phyloP scores from a whole-genome alignment of 2,329 filamentous ascomycete genomes.

The Neopestalotiopsis sp. region DNA sequence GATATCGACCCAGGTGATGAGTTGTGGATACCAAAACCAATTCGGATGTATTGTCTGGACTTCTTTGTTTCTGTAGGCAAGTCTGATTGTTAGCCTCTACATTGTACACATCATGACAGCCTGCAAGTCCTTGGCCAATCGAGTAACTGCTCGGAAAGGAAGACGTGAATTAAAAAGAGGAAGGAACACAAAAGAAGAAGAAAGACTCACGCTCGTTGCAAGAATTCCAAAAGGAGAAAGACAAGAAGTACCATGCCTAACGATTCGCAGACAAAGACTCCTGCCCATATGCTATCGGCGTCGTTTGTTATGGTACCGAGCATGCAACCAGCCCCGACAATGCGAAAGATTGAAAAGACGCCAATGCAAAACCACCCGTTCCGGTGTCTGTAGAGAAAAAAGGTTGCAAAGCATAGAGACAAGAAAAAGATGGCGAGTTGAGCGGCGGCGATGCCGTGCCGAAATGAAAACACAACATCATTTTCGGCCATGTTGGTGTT shows the following conservation, averaged over 20 bases:
- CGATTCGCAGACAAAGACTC: constrained; percentile 28
- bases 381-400: background rate
- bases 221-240: too few species aligned
- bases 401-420: background rate
- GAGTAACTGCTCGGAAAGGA: too few species aligned
- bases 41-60: constrained; percentile 20
- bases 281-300: constrained; percentile 25
- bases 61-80: constrained; percentile 19
- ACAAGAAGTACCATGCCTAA: constrained; percentile 24
- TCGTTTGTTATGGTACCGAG: constrained; percentile 25
- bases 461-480: background rate
- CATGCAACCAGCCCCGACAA: constrained; percentile 28
- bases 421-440: background rate
- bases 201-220: too few species aligned
- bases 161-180: too few species aligned
- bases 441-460: too few species aligned
- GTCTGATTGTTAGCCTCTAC: too few species aligned
- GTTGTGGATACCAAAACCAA: constrained; percentile 25
- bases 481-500: too few species aligned
- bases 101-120: too few species aligned
- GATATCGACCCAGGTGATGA: constrained; percentile 29
- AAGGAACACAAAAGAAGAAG: too few species aligned
- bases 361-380: constrained; percentile 15
- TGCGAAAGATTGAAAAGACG: constrained; percentile 26
- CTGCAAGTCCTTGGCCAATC: too few species aligned